Evolutionary conservation across 2,329 filamentous ascomycete species (phyloP), one percentile per base, ranked within the genome.

Genomic region (Colletotrichum sp.): DNA sequence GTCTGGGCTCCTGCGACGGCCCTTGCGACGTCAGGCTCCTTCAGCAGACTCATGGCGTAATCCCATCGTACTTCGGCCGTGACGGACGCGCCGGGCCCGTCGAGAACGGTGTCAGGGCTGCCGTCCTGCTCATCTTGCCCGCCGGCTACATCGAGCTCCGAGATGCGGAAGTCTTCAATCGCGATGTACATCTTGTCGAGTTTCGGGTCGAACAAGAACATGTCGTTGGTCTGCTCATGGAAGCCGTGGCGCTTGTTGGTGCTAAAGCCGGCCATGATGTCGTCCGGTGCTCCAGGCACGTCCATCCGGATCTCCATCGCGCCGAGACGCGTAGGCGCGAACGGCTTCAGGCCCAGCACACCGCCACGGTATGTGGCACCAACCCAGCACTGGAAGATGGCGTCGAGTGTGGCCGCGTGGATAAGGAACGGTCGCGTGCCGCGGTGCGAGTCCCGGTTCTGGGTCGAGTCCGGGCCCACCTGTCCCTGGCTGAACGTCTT

Each of bases 381-480:
- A 1, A 67, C 64, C 64, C 64, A 67, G 77, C 79, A 12, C 63
- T 72, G 64, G 39, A 67, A 67, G 39, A 67, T 67, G 64, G 44
- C 52, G 34, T 72, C 70, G 28, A 72, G 26, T 12, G 63, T 60
- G 24, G 65, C 63, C 9, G 70, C 49, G 49, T 72, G 70, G 13
- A 68, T 26, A 5, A 59, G 52, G 18, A 67, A 72, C 2, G 36
- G 36, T 18, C 62, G 57, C 44, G 32, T 39, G 63, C 24, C 34
- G 34, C 60, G 26, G 3, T 52, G 44, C n/a, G n/a, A 13, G 44
- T 52, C 10, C 44, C 6, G 44, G 6, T 52, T 21, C n/a, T 52
- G 44, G 44, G 12, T n/a, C 44, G 44, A 52, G 12, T 16, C 63
- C 32, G 16, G 63, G 2, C 64, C 64, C 12, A 15, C 12, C 12